phyloP scores from a whole-genome alignment of 2,329 filamentous ascomycete genomes.

The Metarhizium brunneum region DNA sequence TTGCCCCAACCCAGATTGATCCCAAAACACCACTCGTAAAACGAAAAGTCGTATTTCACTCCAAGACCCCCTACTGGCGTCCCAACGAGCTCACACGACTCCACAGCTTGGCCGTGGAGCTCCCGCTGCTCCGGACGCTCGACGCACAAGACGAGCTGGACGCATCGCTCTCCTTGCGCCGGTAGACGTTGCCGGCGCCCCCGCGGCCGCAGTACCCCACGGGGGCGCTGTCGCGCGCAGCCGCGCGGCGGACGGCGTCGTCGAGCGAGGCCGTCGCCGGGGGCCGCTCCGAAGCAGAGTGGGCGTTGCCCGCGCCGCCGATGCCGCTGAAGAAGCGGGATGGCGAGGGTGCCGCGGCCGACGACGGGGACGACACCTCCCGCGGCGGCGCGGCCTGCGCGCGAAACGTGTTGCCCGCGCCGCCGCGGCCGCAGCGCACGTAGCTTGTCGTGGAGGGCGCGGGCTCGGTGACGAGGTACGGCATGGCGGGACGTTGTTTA shows the following conservation, averaged over 20 bases:
- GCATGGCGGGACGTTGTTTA: conserved; percentile 9
- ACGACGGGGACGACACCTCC: conserved; percentile 30
- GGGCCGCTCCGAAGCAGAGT: conserved; percentile 34
- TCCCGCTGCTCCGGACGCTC: conserved; percentile 29
- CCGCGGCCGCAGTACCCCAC: conserved; percentile 58
- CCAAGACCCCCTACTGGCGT: conserved; percentile 15
- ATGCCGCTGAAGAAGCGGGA: conserved; percentile 55
- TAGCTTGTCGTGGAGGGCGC: conserved; percentile 21
- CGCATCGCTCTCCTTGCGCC: conserved; percentile 30
- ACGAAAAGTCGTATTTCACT: too few relatives aligned
- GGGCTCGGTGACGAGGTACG: conserved; percentile 24
- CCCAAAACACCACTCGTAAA: neutral
- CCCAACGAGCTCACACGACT: conserved; percentile 23
- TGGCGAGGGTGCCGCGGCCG: conserved; percentile 16
- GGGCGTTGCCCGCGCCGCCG: conserved; percentile 56
- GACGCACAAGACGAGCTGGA: conserved; percentile 16
- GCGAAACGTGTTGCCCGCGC: conserved; percentile 47
- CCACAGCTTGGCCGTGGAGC: conserved; percentile 24
- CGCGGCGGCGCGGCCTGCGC: conserved; percentile 30
- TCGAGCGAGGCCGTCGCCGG: conserved; percentile 37
- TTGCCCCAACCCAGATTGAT: neutral
- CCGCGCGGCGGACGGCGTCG: conserved; percentile 34
- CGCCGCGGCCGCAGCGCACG: conserved; percentile 46
- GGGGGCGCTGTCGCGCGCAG: conserved; percentile 28
- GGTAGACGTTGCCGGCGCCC: conserved; percentile 57